Base-by-base conservation (phyloP, 163 green algal species). In the Scenedesmus sp. region DNA sequence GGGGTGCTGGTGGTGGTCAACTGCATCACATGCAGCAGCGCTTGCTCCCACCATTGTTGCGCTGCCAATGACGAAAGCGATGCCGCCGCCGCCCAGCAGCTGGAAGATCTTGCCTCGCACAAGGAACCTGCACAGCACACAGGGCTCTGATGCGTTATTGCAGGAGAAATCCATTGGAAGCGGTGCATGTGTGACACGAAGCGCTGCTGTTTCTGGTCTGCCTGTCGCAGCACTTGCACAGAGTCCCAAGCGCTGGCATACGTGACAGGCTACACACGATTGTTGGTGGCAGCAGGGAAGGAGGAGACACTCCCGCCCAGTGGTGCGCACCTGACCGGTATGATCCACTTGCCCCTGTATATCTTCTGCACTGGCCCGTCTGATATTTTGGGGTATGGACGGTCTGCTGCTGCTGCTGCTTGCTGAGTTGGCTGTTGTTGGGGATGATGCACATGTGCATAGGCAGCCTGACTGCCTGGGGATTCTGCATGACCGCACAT, bases 81-180 rank as follows among this genome's bases (percentile, higher is more conserved):
- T 74, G 26, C 73, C 46, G 1, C 84, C 59, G 2, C 90, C 59
- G 9, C 92, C 93, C 55, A 93, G 88, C 1, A 96, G 76, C 76
- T 96, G 93, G 16, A 94, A 94, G 16, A 97, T 89, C 91, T 97
- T 97, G n/a, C 88, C 90, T 4, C 95, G 92, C 54, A 97, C 95
- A 5, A 79, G 70, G 18, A 79, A 79, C 70, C 70, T 79, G 70
- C 70, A 79, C 70, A 5, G 66, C 16, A 76, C 18, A 4, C 66
- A 76, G 0, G 34, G 34, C 34, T 46, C 34, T 46, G 0, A 26
- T 26, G 18, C 9, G 16, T 76, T 46, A 34, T 0, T 76, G 66
- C 66, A 5, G 4, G 9, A 70, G 16, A 0, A 34, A 26, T 34
- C 0, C 66, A 76, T 34, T 6, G 66, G 20, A 0, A 18, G 62